Conservation (phyloP, 148 eudicot genomes). For the Amaranthus hypochondriacus region DNA sequence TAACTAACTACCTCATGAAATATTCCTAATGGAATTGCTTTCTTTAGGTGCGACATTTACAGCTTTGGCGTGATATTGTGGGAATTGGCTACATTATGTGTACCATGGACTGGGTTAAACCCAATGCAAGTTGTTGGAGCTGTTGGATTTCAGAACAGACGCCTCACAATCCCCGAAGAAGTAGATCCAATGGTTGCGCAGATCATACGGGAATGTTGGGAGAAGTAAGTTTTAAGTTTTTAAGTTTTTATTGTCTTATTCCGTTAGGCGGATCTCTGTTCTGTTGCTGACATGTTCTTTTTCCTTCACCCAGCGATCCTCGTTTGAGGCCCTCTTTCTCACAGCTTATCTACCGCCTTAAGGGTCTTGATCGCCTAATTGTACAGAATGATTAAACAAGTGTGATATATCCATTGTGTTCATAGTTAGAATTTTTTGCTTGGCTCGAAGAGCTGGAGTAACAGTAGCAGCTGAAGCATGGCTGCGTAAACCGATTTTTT, state of each 20-base stretch:
- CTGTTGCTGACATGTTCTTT: constrained; percentile 17
- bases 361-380: constrained; percentile 46
- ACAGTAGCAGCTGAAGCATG: constrained; percentile 36
- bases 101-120: constrained; percentile 94
- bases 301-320: constrained; percentile 53
- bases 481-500: constrained; percentile 29
- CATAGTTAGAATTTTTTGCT: constrained; percentile 32
- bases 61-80: constrained; percentile 97
- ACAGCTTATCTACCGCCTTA: constrained; percentile 77
- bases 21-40: constrained; percentile 17
- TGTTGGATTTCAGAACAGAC: constrained; percentile 89
- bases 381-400: constrained; percentile 30
- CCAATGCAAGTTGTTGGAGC: constrained; percentile 99
- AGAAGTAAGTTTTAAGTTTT: constrained; percentile 43
- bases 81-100: constrained; percentile 80
- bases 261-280: neutral
- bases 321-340: constrained; percentile 72
- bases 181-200: constrained; percentile 71
- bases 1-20: neutral
- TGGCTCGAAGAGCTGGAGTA: constrained; percentile 53
- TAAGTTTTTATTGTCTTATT: neutral
- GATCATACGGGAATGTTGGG: constrained; percentile 88
- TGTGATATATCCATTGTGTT: constrained; percentile 33
- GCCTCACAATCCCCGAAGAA: constrained; percentile 64
- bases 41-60: constrained; percentile 84